Conservation (phyloP, 495 filamentous ascomycete genomes). For the Glarea lozoyensis region DNA sequence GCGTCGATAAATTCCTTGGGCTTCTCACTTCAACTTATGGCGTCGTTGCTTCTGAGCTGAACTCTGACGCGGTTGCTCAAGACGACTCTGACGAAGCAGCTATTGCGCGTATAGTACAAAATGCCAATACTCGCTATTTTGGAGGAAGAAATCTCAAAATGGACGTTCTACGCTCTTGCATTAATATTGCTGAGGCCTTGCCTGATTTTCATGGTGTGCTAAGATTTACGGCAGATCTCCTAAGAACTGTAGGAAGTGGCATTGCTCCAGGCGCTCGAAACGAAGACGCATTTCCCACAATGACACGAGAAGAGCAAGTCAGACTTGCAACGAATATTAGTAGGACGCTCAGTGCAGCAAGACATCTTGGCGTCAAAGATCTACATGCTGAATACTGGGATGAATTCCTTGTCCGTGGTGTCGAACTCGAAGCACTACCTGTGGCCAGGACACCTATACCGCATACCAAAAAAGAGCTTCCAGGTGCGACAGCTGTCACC, state of each 20-base stretch:
- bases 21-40: constrained; percentile 41
- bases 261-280: constrained; percentile 59
- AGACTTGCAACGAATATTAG: constrained; percentile 73
- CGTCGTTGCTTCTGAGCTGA: constrained; percentile 29
- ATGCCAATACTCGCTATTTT: constrained; percentile 47
- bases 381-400: constrained; percentile 90
- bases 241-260: constrained; percentile 73
- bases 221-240: constrained; percentile 71
- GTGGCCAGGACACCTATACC: constrained; percentile 50
- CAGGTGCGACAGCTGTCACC: constrained; percentile 44
- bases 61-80: constrained; percentile 2
- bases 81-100: constrained; percentile 39
- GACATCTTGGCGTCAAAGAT: constrained; percentile 58
- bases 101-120: constrained; percentile 39
- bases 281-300: constrained; percentile 50
- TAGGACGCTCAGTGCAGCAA: constrained; percentile 67
- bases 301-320: constrained; percentile 76
- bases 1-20: constrained; percentile 47
- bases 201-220: constrained; percentile 87
- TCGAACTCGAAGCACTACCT: constrained; percentile 52
- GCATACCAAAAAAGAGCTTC: constrained; percentile 62
- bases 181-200: constrained; percentile 86
- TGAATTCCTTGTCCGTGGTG: constrained; percentile 79
- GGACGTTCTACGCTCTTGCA: constrained; percentile 74
- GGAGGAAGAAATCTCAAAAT: constrained; percentile 67